These are phyloP conservation scores for Terfezia claveryi DNA, from an alignment of 495 filamentous ascomycete genomes.

Conservation along the genomic window DNA sequence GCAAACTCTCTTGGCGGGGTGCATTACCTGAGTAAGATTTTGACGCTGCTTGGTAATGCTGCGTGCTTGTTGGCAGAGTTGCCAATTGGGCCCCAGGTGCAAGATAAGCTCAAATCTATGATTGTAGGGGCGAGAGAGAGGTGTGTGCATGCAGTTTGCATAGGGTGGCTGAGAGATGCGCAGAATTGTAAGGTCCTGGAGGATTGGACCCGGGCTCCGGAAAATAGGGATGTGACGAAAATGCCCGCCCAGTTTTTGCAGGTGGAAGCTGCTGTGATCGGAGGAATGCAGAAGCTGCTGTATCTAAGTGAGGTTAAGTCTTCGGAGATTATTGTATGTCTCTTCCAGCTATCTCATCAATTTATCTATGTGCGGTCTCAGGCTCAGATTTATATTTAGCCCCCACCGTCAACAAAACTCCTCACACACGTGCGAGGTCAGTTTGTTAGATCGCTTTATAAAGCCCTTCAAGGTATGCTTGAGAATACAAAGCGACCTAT, in stretches of 20 bases:
- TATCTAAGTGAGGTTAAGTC: slow-evolving; percentile 68
- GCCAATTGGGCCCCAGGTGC: slow-evolving; percentile 26
- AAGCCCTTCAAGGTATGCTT: slow-evolving; percentile 77
- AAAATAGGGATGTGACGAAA: slow-evolving; percentile 62
- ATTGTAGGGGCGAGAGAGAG: slow-evolving; percentile 65
- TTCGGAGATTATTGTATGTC: neutral
- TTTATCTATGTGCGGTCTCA: neutral
- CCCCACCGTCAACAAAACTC: slow-evolving; percentile 60
- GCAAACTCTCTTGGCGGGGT: slow-evolving; percentile 76
- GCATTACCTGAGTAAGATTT: slow-evolving; percentile 61
- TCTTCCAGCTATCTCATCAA: neutral
- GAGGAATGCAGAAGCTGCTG: slow-evolving; percentile 76
- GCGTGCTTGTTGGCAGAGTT: slow-evolving; percentile 70
- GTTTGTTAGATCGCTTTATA: slow-evolving; percentile 81
- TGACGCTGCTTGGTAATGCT: slow-evolving; percentile 58
- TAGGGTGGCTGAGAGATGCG: slow-evolving; percentile 72
- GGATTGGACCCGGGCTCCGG: slow-evolving; percentile 64
- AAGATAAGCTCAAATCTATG: slow-evolving; percentile 46
- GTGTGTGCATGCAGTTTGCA: slow-evolving; percentile 53
- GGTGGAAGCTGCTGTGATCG: slow-evolving; percentile 56
- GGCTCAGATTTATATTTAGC: slow-evolving; percentile 1
- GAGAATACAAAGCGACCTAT: slow-evolving; percentile 69
- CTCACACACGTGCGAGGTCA: slow-evolving; percentile 65
- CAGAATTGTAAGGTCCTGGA: slow-evolving; percentile 76
- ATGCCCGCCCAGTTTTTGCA: slow-evolving; percentile 67